Base-by-base conservation (phyloP, 1,284 basidiomycete genomes). In the Cystobasidium sp. region DNA sequence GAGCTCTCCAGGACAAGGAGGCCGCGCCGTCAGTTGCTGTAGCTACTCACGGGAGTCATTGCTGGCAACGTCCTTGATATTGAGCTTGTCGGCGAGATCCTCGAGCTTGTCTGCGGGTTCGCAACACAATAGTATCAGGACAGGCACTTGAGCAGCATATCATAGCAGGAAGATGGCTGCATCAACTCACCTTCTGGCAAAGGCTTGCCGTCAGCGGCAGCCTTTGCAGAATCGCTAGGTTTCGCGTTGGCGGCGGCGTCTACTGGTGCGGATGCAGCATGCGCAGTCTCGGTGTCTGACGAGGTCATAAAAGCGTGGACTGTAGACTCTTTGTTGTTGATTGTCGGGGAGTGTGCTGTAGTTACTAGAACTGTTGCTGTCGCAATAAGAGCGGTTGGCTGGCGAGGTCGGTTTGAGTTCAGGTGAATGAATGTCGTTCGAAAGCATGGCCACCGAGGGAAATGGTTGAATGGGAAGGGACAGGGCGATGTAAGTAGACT, bases 251-350 rank as follows among this genome's bases (percentile, higher is more conserved):
- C 66, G 53, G 66, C 66, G 53, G 66, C 66, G 66, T 73, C 63
- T 66, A 73, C 62, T 73, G 70, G 52, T 73, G 62, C 70, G 37
- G 51, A 53, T 65, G 70, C 70, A 73, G 70, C 70, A 73, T 73
- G 62, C 52, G 70, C 41, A 58, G 61, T 56, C 43, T 46, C 37
- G 63, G 62, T 66, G 70, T 73, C 70, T 53, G 51, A 44, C 63
- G 70, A 73, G 70, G 47, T 73, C 70, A 73, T 73, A 73, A 73
- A 73, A 73, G 70, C 70, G 62, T 66, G 39, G 20, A 73, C 24
- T 39, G 61, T 8, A 61, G 31, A 63, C 44, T 47, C 47, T 63
- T 47, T 39, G 58, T 39, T 53, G 49, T 16, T 49, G 64, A 41
- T 53, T 53, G 61, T n/a, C n/a, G 56, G 9, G 20, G 37, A 22